These are phyloP conservation scores for Coriolopsis trogii DNA, from an alignment of 1,284 basidiomycete genomes.

Conservation along the genomic window DNA sequence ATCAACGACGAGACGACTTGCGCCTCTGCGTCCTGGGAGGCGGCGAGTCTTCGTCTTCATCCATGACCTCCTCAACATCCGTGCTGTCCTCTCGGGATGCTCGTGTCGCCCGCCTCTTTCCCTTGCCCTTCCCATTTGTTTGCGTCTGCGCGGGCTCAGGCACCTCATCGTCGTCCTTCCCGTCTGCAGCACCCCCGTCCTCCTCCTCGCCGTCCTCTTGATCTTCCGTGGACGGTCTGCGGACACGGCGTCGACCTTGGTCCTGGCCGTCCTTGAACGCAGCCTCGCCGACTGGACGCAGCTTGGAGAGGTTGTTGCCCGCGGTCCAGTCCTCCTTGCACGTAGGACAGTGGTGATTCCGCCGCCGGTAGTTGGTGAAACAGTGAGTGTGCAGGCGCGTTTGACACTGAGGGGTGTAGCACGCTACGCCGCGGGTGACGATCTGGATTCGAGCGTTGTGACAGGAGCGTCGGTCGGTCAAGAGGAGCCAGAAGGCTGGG, in stretches of 20 bases:
- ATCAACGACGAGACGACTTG: constrained; percentile 19
- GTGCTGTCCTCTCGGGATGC: constrained; percentile 37
- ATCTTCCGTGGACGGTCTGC: constrained; percentile 35
- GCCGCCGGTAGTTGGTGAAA: constrained; percentile 49
- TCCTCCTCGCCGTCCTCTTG: constrained; percentile 48
- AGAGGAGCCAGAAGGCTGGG: constrained; percentile 8
- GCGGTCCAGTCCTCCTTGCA: constrained; percentile 64
- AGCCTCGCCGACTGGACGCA: constrained; percentile 63
- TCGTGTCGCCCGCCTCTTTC: constrained; percentile 28
- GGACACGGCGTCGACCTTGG: constrained; percentile 48
- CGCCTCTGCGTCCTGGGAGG: constrained; percentile 29
- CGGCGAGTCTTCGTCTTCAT: constrained; percentile 38
- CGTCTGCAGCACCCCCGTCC: constrained; percentile 43
- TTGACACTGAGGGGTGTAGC: constrained; percentile 65
- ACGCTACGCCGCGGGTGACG: constrained; percentile 68
- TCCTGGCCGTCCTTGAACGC: constrained; percentile 64
- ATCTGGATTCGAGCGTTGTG: constrained; percentile 42
- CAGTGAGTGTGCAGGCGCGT: constrained; percentile 71
- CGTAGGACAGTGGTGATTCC: constrained; percentile 52
- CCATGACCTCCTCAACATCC: constrained; percentile 34
- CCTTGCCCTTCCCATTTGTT: constrained; percentile 26
- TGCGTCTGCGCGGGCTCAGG: constrained; percentile 27
- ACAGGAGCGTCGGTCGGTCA: neutral
- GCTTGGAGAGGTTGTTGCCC: constrained; percentile 42
- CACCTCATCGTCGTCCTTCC: constrained; percentile 41